Evolutionary conservation across 345 rosid genomes (phyloP), one percentile per base, ranked within the genome.

Genomic region (Eucalyptus shirleyi): DNA sequence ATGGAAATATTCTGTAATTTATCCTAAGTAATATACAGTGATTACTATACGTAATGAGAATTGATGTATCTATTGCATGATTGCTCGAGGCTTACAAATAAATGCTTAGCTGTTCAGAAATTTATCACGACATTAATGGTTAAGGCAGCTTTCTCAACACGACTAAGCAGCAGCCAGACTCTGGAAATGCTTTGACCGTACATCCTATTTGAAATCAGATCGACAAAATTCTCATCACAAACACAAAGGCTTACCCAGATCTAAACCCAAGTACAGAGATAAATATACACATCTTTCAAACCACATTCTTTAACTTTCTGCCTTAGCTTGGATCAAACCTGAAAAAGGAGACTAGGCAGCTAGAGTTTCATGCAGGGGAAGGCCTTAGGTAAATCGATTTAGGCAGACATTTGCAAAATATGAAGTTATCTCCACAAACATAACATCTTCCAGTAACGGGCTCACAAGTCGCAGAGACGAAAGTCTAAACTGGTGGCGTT

Each of bases 391-490:
- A 91, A 93, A 94, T 80, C 96, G 97, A 67, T 92, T 94, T 30
- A 98, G 98, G 93, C 99, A 98, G 88, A 88, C 95, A 88, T 95
- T 96, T 21, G 98, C 99, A 65, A 98, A 96, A 91, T 97, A 98
- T 18, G 98, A 96, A 87, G 99, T 98, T 16, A 92, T 98, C 99
- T 81, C 98, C 98, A 90, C 99, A 97, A 50, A 91, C 93, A 89
- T 86, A 98, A 89, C 99, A 98, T 90, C 98, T 93, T 69, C 96
- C 96, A 60, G 96, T 92, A 47, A 96, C 87, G 13, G 98, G 96
- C 86, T 96, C 99, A 89, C 99, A 99, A 11, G 98, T 98, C 45
- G 96, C 98, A 21, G 98, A 95, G 8, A 96, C 96, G 13, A 97
- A 98, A 87, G 96, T 94, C 50, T 7, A 65, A 80, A 88, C 90